Percentiles rank a stretch among this genome's conserved stretches.
Conservation (phyloP, 169 alveolate genomes). For the Eimeria maxima region DNA sequence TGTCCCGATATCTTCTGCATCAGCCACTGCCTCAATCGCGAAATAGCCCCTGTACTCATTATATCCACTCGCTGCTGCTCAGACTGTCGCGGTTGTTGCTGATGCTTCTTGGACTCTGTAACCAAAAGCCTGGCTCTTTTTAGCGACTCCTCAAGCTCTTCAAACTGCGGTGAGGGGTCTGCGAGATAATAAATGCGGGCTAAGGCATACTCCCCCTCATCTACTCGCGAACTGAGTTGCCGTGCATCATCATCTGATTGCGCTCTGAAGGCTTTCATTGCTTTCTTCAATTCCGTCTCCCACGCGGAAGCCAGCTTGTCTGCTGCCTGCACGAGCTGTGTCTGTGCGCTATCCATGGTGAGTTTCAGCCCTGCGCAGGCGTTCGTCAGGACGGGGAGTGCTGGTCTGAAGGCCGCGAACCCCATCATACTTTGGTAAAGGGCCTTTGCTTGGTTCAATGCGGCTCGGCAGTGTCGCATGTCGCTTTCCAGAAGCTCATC, state of each 20-base stretch:
- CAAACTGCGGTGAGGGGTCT: slow-evolving; percentile 33
- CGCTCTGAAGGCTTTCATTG: not conserved
- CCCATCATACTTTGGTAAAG: not conserved
- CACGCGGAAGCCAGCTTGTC: slow-evolving; percentile 19
- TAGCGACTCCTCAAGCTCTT: not conserved
- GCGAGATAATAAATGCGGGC: slow-evolving; percentile 5
- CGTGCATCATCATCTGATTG: not conserved
- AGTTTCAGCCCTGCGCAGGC: not conserved
- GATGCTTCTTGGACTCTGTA: not conserved
- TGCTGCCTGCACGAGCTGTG: slow-evolving; percentile 47
- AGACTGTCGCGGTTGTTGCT: not conserved
- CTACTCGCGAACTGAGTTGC: slow-evolving; percentile 4
- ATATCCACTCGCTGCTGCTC: not conserved
- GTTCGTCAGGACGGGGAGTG: not conserved
- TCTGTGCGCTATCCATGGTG: slow-evolving; percentile 24
- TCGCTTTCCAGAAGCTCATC: not conserved
- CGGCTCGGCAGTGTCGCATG: not conserved
- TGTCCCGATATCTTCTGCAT: not conserved
- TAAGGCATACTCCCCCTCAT: not conserved
- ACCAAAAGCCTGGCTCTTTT: not conserved
- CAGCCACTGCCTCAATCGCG: slow-evolving; percentile 1
- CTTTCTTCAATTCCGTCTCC: not conserved
- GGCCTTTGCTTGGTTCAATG: not conserved
- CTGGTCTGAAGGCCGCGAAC: not conserved
- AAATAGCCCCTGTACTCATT: not conserved